A percentile compares a stretch with the other conserved stretches of the same genome.
Conservation (phyloP, 2,329 filamentous ascomycete species). For the Cordyceps cateniannulata region DNA sequence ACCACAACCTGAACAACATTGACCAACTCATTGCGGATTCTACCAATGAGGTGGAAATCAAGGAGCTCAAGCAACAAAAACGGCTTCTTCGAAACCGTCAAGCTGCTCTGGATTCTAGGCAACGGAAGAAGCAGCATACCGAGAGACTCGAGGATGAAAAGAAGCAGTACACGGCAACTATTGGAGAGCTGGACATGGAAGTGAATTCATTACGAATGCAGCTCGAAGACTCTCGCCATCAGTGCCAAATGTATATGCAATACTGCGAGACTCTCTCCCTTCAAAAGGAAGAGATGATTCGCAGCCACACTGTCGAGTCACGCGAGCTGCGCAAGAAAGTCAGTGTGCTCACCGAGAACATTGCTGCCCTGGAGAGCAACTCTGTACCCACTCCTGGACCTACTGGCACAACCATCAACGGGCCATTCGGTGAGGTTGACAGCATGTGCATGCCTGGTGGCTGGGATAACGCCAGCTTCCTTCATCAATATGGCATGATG, state of each 20-base stretch:
- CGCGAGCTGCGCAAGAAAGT: constrained; percentile 91
- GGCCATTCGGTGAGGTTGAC: constrained; percentile 76
- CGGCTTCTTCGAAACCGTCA: constrained; percentile 89
- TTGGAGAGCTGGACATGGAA: constrained; percentile 73
- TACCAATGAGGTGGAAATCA: constrained; percentile 86
- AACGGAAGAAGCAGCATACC: constrained; percentile 97
- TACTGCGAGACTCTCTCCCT: constrained; percentile 70
- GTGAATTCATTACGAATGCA: constrained; percentile 61
- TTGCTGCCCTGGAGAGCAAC: constrained; percentile 61
- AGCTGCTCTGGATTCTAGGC: constrained; percentile 92
- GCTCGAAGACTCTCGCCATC: constrained; percentile 62
- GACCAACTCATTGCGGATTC: constrained; percentile 86
- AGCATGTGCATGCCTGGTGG: constrained; percentile 71
- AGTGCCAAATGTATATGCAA: constrained; percentile 68
- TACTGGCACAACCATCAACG: constrained; percentile 57
- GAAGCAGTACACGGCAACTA: constrained; percentile 75
- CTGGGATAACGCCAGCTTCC: constrained; percentile 72
- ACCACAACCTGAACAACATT: constrained; percentile 90
- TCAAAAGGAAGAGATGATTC: constrained; percentile 89
- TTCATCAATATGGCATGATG: constrained; percentile 63
- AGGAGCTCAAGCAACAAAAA: constrained; percentile 98
- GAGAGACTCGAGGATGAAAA: constrained; percentile 96
- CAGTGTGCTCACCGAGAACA: constrained; percentile 67
- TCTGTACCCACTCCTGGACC: constrained; percentile 35
- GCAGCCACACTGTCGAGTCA: constrained; percentile 81